Conservation (phyloP, 768 basidiomycete species). For the Phylloporus sp. region DNA sequence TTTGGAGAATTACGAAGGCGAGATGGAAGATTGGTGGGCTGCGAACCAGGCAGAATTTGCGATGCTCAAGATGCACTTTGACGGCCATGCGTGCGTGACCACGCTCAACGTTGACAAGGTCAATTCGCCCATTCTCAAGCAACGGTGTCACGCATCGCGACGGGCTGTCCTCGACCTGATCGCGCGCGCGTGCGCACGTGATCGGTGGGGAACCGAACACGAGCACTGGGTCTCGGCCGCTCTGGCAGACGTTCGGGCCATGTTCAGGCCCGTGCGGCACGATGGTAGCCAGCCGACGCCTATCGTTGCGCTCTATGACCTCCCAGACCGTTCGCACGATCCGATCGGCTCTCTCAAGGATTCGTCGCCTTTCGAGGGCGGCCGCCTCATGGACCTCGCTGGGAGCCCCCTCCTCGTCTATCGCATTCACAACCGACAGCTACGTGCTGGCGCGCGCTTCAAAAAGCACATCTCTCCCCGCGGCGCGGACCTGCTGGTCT, state of each 20-base stretch:
- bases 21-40: constrained; percentile 33
- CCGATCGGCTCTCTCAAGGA: constrained; percentile 11
- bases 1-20: constrained; percentile 33
- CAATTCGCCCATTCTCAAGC: constrained; percentile 27
- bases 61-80: constrained; percentile 30
- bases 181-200: constrained; percentile 12
- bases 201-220: constrained; percentile 22
- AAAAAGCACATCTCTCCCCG: constrained; percentile 23
- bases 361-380: constrained; percentile 16
- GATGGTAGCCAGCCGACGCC: constrained; percentile 11
- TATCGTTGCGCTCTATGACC: constrained; percentile 22
- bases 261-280: constrained; percentile 12
- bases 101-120: constrained; percentile 30
- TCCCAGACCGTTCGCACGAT: constrained; percentile 5
- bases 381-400: constrained; percentile 17
- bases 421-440: constrained; percentile 19
- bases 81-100: constrained; percentile 38
- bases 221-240: constrained; percentile 21
- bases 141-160: constrained; percentile 27
- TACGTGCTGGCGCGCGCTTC: constrained; percentile 21
- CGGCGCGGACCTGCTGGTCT: constrained; percentile 24
- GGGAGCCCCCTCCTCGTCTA: constrained; percentile 17
- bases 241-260: constrained; percentile 23
- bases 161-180: constrained; percentile 20
- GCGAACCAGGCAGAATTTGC: constrained; percentile 29